Percentiles rank a stretch among this genome's conserved stretches.
These are phyloP conservation scores for Speleostelium caveatum DNA, from an alignment of 78 protist genomes.

Conservation along the genomic window DNA sequence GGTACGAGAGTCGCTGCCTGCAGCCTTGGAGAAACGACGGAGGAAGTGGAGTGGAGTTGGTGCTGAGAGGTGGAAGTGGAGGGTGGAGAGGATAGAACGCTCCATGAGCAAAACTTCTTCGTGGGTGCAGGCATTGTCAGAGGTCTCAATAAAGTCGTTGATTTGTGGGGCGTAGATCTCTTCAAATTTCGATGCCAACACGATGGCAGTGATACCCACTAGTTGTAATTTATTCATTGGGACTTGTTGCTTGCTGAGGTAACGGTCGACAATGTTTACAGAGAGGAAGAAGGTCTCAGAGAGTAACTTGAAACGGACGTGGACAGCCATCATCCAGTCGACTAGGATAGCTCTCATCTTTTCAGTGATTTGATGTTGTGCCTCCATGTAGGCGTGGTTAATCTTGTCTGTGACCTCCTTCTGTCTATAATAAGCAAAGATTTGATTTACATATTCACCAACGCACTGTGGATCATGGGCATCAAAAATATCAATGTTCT, in stretches of 20 bases:
- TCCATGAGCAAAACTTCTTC: conserved; percentile 95
- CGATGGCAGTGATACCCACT: conserved; percentile 96
- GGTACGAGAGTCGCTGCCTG: conserved; percentile 70
- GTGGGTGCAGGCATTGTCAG: conserved; percentile 96
- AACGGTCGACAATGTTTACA: conserved; percentile 94
- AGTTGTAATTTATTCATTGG: conserved; percentile 88
- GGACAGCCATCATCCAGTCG: conserved; percentile 98
- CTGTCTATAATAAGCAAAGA: conserved; percentile 58
- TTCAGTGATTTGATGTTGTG: conserved; percentile 73
- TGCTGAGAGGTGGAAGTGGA: conserved; percentile 89
- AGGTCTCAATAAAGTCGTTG: conserved; percentile 95
- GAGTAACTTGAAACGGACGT: conserved; percentile 88
- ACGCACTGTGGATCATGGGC: conserved; percentile 81
- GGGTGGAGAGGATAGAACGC: conserved; percentile 81
- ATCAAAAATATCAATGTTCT: conserved; percentile 80
- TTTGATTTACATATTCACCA: conserved; percentile 82
- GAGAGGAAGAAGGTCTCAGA: conserved; percentile 95
- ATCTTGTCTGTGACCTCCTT: conserved; percentile 61
- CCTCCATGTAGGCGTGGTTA: conserved; percentile 34
- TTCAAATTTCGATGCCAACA: conserved; percentile 98
- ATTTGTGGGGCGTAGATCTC: conserved; percentile 97
- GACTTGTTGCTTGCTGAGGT: conserved; percentile 58
- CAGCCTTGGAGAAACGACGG: conserved; percentile 94
- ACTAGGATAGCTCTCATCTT: conserved; percentile 95
- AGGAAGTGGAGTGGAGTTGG: conserved; percentile 93